Evolutionary conservation across 1,284 basidiomycete genomes (phyloP).

Genomic region (Apiotrichum brassicae): DNA sequence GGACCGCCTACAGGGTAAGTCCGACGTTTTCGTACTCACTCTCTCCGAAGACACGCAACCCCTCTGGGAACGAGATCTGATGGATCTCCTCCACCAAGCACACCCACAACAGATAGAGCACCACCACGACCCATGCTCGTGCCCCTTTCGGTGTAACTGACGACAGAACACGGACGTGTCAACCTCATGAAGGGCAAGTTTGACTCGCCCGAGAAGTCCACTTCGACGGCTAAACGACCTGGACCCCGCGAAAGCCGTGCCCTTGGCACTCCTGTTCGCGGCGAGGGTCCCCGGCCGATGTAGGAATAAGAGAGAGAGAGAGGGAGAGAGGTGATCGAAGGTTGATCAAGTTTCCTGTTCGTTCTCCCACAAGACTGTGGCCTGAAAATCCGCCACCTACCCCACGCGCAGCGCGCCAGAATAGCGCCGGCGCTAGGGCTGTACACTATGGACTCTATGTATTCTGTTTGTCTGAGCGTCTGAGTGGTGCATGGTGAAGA

Average conservation of each 20-base stretch:
- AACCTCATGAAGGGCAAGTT: not conserved
- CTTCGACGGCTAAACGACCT: not conserved
- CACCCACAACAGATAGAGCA: not conserved
- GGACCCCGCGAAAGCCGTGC: not conserved
- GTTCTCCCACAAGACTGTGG: not conserved
- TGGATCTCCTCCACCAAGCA: not conserved
- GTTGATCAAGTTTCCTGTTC: not conserved
- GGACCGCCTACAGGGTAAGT: constrained; percentile 37
- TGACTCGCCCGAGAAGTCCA: not conserved
- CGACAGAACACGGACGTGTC: not conserved
- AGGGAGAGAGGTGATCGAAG: too few relatives aligned
- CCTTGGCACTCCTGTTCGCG: not conserved
- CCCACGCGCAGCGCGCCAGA: too few relatives aligned
- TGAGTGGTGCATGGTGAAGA: too few relatives aligned
- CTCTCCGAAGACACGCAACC: not conserved
- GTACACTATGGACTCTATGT: too few relatives aligned
- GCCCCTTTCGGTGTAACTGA: not conserved
- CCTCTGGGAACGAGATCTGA: not conserved
- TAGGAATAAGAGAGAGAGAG: not conserved
- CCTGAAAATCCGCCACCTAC: too few relatives aligned
- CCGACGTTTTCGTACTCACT: too few relatives aligned
- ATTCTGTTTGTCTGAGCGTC: too few relatives aligned
- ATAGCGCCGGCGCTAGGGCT: too few relatives aligned
- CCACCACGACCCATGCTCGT: not conserved
- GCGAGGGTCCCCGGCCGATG: not conserved